Evolutionary conservation across 441 rosid genomes (phyloP).

Genomic region (Flueggea neowawraea): DNA sequence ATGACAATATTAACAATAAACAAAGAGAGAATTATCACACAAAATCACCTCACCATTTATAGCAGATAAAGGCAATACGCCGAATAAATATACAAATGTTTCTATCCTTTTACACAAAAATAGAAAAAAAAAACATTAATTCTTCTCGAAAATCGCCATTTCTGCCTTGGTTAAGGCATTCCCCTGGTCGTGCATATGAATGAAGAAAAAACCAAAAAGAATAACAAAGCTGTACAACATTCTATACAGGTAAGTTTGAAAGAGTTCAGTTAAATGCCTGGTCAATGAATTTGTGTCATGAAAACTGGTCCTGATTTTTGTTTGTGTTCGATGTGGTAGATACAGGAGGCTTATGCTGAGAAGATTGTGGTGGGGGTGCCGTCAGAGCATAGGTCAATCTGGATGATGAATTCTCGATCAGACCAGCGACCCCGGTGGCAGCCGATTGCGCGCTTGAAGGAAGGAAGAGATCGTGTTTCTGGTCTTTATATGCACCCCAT

Average conservation of each 20-base stretch:
- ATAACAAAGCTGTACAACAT: constrained; percentile 35
- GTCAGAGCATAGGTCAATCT: constrained; percentile 78
- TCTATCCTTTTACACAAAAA: too few relatives aligned
- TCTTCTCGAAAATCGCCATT: too few relatives aligned
- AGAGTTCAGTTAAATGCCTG: neutral
- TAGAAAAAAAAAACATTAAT: too few relatives aligned
- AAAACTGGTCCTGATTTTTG: constrained; percentile 28
- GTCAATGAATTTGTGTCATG: constrained; percentile 16
- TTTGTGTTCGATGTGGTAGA: constrained; percentile 25
- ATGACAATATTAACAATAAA: too few relatives aligned
- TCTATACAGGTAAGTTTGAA: constrained; percentile 22
- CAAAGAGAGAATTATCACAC: too few relatives aligned
- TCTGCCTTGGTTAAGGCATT: too few relatives aligned
- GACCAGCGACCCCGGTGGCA: constrained; percentile 95
- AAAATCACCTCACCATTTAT: too few relatives aligned
- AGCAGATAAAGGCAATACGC: too few relatives aligned
- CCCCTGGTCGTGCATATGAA: neutral
- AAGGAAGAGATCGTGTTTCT: constrained; percentile 95
- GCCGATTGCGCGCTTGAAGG: constrained; percentile 97
- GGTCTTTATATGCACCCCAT: constrained; percentile 97
- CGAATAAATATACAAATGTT: too few relatives aligned
- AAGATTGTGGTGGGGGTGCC: constrained; percentile 61
- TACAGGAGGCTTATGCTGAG: constrained; percentile 34
- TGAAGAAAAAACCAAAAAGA: neutral
- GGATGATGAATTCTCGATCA: constrained; percentile 72